Evolutionary conservation across 192 early-diverging fungal species (phyloP).

Genomic region (Tieghemiomyces parasiticus): DNA sequence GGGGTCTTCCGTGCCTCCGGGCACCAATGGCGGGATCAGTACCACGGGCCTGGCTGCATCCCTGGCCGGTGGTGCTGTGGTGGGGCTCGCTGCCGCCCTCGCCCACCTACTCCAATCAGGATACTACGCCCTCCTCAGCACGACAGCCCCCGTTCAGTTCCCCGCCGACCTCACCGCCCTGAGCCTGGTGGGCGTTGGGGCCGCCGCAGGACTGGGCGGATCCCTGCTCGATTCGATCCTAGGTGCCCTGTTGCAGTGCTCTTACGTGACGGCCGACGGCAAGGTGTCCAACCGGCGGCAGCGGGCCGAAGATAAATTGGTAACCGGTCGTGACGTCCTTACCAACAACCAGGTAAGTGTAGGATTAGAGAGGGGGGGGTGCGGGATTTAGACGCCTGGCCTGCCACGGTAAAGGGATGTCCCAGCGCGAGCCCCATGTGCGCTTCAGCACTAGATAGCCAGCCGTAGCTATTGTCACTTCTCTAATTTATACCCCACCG

Average conservation of each 20-base stretch:
- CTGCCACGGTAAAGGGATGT: too few relatives aligned
- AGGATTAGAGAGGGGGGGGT: too few relatives aligned
- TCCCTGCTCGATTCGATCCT: slow-evolving; percentile 78
- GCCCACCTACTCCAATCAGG: slow-evolving; percentile 31
- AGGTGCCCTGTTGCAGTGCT: slow-evolving; percentile 60
- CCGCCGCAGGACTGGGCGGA: slow-evolving; percentile 52
- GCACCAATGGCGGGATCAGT: slow-evolving; percentile 81
- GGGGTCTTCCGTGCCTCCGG: slow-evolving; percentile 60
- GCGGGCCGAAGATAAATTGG: slow-evolving; percentile 28
- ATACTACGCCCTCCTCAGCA: slow-evolving; percentile 22
- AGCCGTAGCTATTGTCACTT: too few relatives aligned
- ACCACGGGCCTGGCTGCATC: slow-evolving; percentile 61
- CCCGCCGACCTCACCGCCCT: slow-evolving; percentile 19
- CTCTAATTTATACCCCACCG: too few relatives aligned
- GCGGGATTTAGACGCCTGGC: too few relatives aligned
- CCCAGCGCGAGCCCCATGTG: too few relatives aligned
- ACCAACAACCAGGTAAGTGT: slow-evolving; percentile 62
- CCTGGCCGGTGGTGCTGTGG: slow-evolving; percentile 49
- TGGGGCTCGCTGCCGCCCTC: slow-evolving; percentile 45
- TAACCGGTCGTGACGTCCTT: slow-evolving; percentile 54
- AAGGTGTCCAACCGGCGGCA: slow-evolving; percentile 30
- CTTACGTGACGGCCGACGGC: slow-evolving; percentile 51
- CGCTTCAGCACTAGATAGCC: too few relatives aligned
- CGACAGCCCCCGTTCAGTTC: slow-evolving; percentile 18
- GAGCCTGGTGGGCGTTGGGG: slow-evolving; percentile 35